Base-by-base conservation (phyloP, 2,329 filamentous ascomycete genomes). In the Epichloe gansuensis region DNA sequence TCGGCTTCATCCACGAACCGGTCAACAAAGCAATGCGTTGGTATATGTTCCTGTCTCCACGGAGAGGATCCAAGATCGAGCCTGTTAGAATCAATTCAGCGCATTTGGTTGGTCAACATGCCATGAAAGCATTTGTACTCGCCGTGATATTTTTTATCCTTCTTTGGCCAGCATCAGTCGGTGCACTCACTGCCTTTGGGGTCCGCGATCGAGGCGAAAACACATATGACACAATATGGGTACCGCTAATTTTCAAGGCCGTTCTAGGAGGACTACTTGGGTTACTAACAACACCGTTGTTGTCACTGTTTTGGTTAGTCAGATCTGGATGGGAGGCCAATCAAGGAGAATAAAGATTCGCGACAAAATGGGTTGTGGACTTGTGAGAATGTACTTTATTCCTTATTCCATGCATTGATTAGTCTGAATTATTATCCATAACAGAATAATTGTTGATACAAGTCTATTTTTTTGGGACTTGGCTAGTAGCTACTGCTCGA, bases 301-400 rank as follows among this genome's bases (percentile, higher is more conserved):
- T 76, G 63, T 72, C 71, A 38, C 57, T 67, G 21, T 75, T 76
- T 54, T 78, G 75, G 76, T 63, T 78, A 39, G 60, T 71, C 47
- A 68, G 72, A 52, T 73, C 70, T 9, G 75, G 74, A 0, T 77
- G 73, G 74, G 62, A 64, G 40, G 53, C 41, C 31, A 13, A 25
- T 31, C n/a, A 27, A 11, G 5, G 27, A 38, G 21, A 25, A 43
- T 43, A 5, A 44, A 11, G 21, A 43, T 6, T 5, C 17, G 17
- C 27, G 17, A 38, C 13, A 3, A 21, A 27, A 50, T 8, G 41
- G 21, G 5, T 40, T 12, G 6, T 12, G 2, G 12, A 43, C 41
- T 43, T 41, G 39, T 21, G 9, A 15, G 31, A 11, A 25, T 12
- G 5, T 15, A 15, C 27, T 15, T 21, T 21, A 21, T 21, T 21